Base-by-base conservation (phyloP, 352 stramenopile species). In the Pythium folliculosum region DNA sequence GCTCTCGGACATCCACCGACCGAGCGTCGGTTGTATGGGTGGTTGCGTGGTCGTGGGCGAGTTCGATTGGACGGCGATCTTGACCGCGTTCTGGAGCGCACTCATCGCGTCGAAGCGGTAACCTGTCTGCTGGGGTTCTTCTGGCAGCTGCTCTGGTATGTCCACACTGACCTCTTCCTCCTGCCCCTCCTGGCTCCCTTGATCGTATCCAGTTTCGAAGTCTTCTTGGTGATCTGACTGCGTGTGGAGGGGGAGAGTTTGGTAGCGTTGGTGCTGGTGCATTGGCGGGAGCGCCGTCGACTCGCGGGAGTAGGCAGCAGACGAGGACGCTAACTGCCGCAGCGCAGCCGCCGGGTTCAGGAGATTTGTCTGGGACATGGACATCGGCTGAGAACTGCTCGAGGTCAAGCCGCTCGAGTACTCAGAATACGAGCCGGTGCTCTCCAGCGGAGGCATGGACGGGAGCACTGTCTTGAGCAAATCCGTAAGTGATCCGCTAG, bases 51-150 rank as follows among this genome's bases (percentile, higher is more conserved):
- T 22, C 47, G 69, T 27, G 5, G 67, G 58, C 2, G 60, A 67
- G 13, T 30, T 54, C 0, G 70, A 70, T 8, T 60, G 59, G 32
- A 66, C 53, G 0, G 69, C 63, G 19, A 72, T 69, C 54, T 76
- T 76, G 30, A 76, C 61, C 9, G 65, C 65, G 60, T 67, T 85
- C 54, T 92, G 84, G 25, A 90, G 70, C 30, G 82, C 82, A 47
- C 73, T 75, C 38, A 92, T 76, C 23, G 81, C 80, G 22, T 92
- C 78, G 58, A 90, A 90, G 3, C 65, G 70, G 63, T 90, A 89
- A 22, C 61, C 56, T 0, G 59, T 19, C 30, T 37, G 32, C 19
- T 59, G 37, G 0, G 50, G 30, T 8, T 52, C 37, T 16, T 40
- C 21, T 5, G 40, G 52, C 22, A 50, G 43, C 21, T 63, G 48